A percentile compares a stretch with the other conserved stretches of the same genome.
phyloP scores from a whole-genome alignment of 768 basidiomycete species.

The Leccinum fibrillosum region DNA sequence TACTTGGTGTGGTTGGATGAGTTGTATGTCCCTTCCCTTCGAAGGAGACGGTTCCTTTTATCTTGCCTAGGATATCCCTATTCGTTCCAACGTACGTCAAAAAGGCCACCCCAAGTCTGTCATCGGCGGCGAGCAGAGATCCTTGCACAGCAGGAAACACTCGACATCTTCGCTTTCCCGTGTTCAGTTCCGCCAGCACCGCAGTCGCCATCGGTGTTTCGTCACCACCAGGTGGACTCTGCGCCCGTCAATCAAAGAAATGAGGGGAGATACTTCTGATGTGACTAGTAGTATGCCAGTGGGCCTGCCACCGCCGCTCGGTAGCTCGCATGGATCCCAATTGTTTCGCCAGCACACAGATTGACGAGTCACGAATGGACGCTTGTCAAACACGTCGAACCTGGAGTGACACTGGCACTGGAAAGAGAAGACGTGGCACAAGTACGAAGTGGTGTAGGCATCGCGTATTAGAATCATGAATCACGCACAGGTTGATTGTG shows the following conservation, averaged over 20 bases:
- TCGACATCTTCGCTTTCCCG: conserved; percentile 9
- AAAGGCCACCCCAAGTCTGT: background rate
- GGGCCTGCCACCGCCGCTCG: background rate
- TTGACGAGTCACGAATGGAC: background rate
- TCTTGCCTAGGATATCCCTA: background rate
- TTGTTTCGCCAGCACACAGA: background rate
- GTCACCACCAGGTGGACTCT: background rate
- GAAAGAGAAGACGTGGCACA: background rate
- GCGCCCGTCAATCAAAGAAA: background rate
- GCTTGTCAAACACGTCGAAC: background rate
- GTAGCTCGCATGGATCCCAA: background rate
- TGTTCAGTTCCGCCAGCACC: background rate
- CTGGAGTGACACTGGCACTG: background rate
- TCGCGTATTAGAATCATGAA: background rate
- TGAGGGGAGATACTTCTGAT: background rate
- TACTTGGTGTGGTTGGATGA: background rate
- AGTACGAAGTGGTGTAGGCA: background rate
- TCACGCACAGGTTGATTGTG: background rate
- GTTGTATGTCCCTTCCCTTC: background rate
- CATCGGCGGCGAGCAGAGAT: background rate
- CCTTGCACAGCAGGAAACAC: background rate
- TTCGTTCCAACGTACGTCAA: background rate
- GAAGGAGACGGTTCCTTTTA: conserved; percentile 10
- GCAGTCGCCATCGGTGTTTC: background rate
- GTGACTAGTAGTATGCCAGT: background rate